phyloP scores from a whole-genome alignment of 2,329 filamentous ascomycete species.

The Penicillium sp. region DNA sequence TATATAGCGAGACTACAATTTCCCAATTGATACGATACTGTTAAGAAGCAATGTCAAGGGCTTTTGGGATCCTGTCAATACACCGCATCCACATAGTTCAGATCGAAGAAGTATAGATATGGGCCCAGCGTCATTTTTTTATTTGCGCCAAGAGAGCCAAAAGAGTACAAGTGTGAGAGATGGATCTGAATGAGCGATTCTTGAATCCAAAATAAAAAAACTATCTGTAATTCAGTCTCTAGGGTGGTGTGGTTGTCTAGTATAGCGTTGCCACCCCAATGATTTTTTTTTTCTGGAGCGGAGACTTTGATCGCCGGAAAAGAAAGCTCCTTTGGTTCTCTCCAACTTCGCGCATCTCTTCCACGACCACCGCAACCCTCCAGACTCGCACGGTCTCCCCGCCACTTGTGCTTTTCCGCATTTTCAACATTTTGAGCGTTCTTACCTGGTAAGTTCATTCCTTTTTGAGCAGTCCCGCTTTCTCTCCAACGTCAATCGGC shows the following conservation, averaged over 20 bases:
- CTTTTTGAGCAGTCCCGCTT: slow-evolving; percentile 14
- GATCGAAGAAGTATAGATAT: not conserved
- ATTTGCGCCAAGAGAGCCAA: not conserved
- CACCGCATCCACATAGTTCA: not conserved
- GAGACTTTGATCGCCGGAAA: slow-evolving; percentile 30
- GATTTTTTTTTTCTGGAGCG: slow-evolving; percentile 30
- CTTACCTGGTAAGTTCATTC: slow-evolving; percentile 18
- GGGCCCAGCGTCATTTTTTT: not conserved
- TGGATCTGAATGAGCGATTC: not conserved
- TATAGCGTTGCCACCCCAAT: slow-evolving; percentile 27
- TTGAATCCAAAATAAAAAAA: not conserved
- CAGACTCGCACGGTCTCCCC: slow-evolving; percentile 13
- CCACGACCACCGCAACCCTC: slow-evolving; percentile 15
- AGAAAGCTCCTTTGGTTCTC: slow-evolving; percentile 28
- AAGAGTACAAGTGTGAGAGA: not conserved
- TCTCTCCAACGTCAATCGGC: slow-evolving; percentile 14
- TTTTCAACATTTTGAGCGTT: not conserved
- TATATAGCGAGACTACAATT: not conserved
- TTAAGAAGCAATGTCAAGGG: not conserved
- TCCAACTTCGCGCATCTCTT: slow-evolving; percentile 26
- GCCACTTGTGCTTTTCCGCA: slow-evolving; percentile 5
- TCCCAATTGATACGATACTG: not conserved
- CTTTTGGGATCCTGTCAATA: not conserved
- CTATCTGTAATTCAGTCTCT: not conserved
- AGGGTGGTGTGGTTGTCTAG: not conserved